A percentile compares a stretch with the other conserved stretches of the same genome.
Conservation (phyloP, 768 basidiomycete species). For the Amylocystis lapponica region DNA sequence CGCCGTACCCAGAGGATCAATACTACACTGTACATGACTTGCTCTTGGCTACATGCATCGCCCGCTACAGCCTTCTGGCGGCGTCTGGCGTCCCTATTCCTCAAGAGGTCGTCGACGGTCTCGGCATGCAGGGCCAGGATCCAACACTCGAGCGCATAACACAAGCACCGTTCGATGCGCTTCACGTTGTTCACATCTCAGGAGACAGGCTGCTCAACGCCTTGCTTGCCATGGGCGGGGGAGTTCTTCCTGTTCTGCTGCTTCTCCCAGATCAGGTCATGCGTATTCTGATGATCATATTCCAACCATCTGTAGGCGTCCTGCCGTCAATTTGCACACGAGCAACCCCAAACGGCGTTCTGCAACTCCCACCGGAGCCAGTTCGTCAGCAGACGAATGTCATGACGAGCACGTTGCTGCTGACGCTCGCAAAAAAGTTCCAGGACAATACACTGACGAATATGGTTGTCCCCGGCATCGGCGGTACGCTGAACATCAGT, state of each 20-base stretch:
- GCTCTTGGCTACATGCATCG: constrained; percentile 31
- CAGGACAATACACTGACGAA: constrained; percentile 30
- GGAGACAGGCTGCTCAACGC: constrained; percentile 28
- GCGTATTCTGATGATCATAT: constrained; percentile 31
- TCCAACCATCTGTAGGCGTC: constrained; percentile 28
- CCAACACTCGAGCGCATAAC: constrained; percentile 20
- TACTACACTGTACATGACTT: constrained; percentile 33
- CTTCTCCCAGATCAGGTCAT: constrained; percentile 35
- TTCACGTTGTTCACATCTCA: constrained; percentile 28
- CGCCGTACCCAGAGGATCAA: constrained; percentile 12
- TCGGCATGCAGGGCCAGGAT: constrained; percentile 18
- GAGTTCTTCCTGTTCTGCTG: constrained; percentile 36
- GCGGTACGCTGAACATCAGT: constrained; percentile 25
- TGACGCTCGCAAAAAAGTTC: constrained; percentile 41
- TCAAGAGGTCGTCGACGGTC: constrained; percentile 15
- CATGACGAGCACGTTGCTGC: constrained; percentile 35
- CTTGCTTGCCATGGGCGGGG: constrained; percentile 29
- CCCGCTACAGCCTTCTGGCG: constrained; percentile 28
- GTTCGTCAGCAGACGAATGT: constrained; percentile 22
- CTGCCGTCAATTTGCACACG: constrained; percentile 29
- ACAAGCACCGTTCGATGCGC: constrained; percentile 30
- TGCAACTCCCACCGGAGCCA: constrained; percentile 14
- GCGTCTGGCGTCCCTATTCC: constrained; percentile 18
- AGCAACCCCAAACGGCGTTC: constrained; percentile 1
- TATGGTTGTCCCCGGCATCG: constrained; percentile 18